Conservation (phyloP, 2,329 filamentous ascomycete genomes). For the Sporothrix luriei region DNA sequence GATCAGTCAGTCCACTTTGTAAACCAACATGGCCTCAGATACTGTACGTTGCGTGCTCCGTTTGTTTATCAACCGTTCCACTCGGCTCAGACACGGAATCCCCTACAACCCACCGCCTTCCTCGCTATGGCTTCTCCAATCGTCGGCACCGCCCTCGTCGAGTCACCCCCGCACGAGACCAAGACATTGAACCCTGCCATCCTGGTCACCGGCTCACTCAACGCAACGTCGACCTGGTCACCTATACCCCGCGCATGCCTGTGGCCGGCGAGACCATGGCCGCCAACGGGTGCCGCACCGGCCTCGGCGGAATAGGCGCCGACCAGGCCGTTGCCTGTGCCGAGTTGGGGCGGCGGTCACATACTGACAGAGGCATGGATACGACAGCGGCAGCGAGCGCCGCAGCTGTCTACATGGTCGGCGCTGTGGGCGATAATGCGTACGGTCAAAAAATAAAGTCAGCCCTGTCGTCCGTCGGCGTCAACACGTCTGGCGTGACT, state of each 20-base stretch:
- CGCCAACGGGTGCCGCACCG: constrained; percentile 73
- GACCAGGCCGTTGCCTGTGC: constrained; percentile 91
- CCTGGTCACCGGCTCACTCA: constrained; percentile 86
- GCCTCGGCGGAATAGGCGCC: constrained; percentile 87
- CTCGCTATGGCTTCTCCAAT: constrained; percentile 17
- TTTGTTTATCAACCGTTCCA: too few relatives aligned
- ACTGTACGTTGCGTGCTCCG: not conserved
- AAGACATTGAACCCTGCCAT: constrained; percentile 50
- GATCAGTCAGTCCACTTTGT: not conserved
- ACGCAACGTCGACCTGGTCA: constrained; percentile 94
- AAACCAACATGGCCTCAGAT: not conserved
- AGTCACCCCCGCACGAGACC: constrained; percentile 2
- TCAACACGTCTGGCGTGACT: constrained; percentile 60
- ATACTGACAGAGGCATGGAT: constrained; percentile 35
- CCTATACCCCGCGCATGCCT: constrained; percentile 80
- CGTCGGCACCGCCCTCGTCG: not conserved
- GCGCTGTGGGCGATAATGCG: constrained; percentile 69
- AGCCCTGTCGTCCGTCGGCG: constrained; percentile 61
- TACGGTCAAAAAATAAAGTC: constrained; percentile 62
- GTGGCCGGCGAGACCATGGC: constrained; percentile 84
- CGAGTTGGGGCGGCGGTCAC: constrained; percentile 67
- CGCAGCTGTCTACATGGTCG: constrained; percentile 62
- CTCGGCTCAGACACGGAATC: not conserved
- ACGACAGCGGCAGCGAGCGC: constrained; percentile 30
- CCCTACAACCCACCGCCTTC: not conserved